These are phyloP conservation scores for Linnemannia schmuckeri DNA, from an alignment of 192 early-diverging fungal species.

Conservation along the genomic window DNA sequence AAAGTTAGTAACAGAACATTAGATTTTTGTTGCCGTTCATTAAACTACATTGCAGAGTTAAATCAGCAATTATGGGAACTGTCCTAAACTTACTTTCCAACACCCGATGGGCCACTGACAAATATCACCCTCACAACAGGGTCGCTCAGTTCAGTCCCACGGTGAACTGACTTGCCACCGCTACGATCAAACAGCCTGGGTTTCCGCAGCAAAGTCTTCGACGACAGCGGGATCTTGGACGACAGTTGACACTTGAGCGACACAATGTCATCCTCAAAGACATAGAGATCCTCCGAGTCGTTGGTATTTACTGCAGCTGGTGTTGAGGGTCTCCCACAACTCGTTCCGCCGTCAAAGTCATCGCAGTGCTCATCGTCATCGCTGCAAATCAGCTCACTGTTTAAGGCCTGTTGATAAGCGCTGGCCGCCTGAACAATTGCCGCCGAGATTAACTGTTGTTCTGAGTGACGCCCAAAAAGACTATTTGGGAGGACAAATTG, in stretches of 20 bases:
- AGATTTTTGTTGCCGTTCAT: not conserved
- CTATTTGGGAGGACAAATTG: conserved; percentile 41
- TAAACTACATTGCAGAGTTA: not conserved
- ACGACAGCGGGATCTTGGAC: conserved; percentile 43
- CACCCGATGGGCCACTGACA: conserved; percentile 46
- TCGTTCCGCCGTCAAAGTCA: not conserved
- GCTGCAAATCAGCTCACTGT: conserved; percentile 1
- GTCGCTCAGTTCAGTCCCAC: conserved; percentile 22
- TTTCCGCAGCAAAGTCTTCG: conserved; percentile 33
- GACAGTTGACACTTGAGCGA: conserved; percentile 30
- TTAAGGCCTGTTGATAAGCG: conserved; percentile 34
- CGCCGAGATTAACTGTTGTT: conserved; percentile 49
- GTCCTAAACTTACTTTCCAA: conserved; percentile 40
- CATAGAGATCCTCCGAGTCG: conserved; percentile 15
- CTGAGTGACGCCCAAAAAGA: conserved; percentile 33
- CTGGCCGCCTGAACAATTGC: conserved; percentile 42
- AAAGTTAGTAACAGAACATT: not conserved
- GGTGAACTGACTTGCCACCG: conserved; percentile 23
- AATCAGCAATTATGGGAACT: not conserved
- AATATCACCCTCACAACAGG: conserved; percentile 50
- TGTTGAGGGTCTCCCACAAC: not conserved
- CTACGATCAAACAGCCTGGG: conserved; percentile 39
- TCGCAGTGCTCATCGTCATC: conserved; percentile 1
- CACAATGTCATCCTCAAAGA: conserved; percentile 50
- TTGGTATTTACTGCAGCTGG: not conserved